phyloP scores from a whole-genome alignment of 108 stramenopile species.

The Epipyxis sp. region DNA sequence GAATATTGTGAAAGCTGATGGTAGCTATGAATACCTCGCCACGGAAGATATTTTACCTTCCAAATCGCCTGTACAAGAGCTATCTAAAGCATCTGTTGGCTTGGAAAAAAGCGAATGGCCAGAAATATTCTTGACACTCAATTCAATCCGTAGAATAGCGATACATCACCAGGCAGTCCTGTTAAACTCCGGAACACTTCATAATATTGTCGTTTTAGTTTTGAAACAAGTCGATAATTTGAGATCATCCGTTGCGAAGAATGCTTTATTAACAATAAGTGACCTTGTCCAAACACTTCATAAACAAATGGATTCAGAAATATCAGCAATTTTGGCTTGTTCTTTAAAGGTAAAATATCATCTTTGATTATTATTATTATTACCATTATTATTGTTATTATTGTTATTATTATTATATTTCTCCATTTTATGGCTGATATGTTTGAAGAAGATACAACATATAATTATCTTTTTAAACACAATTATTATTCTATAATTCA shows the following conservation, averaged over 20 bases:
- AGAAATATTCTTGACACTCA: background rate
- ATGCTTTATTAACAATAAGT: background rate
- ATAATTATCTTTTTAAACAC: too few species aligned
- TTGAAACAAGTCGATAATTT: background rate
- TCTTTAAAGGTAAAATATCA: too few species aligned
- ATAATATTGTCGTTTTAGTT: background rate
- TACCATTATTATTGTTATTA: too few species aligned
- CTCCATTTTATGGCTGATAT: too few species aligned
- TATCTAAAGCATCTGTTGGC: background rate
- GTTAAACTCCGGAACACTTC: background rate
- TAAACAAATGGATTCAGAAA: background rate
- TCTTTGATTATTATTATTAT: too few species aligned
- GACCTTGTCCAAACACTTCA: background rate
- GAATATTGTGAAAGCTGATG: background rate
- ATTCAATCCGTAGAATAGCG: background rate
- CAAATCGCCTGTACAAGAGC: background rate
- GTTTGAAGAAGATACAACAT: too few species aligned
- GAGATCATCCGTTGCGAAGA: background rate
- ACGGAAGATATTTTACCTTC: background rate
- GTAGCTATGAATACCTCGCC: background rate
- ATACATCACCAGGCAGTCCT: background rate
- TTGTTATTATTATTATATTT: too few species aligned
- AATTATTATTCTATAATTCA: too few species aligned
- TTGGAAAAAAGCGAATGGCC: background rate
- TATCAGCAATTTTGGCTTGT: too few species aligned